Evolutionary conservation across 345 rosid genomes (phyloP).

Genomic region (Lepidium aucheri): DNA sequence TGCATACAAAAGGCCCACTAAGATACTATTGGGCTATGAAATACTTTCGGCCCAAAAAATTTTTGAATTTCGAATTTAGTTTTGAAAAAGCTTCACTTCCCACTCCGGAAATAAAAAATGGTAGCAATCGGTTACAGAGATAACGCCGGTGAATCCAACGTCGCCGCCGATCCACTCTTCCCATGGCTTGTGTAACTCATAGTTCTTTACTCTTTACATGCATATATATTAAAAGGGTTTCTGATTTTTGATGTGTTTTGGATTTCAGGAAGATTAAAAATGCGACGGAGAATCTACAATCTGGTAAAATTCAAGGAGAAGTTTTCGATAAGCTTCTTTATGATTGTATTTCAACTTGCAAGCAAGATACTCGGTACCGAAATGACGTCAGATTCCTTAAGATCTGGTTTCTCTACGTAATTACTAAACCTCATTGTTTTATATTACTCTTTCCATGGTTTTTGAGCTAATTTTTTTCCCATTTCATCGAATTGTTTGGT

Average conservation of each 20-base stretch:
- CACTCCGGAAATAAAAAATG: constrained; percentile 6
- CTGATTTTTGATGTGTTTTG: neutral
- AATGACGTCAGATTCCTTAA: constrained; percentile 86
- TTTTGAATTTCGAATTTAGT: constrained; percentile 10
- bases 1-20: neutral
- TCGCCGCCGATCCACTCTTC: constrained; percentile 40
- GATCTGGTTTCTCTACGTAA: constrained; percentile 87
- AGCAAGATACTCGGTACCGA: constrained; percentile 47
- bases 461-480: neutral
- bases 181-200: constrained; percentile 49
- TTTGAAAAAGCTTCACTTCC: neutral
- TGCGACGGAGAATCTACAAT: constrained; percentile 34
- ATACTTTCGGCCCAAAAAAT: neutral
- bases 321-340: constrained; percentile 41
- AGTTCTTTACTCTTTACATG: neutral
- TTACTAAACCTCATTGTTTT: neutral
- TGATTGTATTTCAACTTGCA: constrained; percentile 49
- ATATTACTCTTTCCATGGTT: neutral
- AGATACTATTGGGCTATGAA: neutral
- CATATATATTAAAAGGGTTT: neutral
- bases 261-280: constrained; percentile 45
- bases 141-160: constrained; percentile 12
- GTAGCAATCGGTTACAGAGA: constrained; percentile 5
- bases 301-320: constrained; percentile 23
- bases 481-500: neutral